Evolutionary conservation across 202 grass and related monocot species (phyloP).

Genomic region (Setaria viridis): DNA sequence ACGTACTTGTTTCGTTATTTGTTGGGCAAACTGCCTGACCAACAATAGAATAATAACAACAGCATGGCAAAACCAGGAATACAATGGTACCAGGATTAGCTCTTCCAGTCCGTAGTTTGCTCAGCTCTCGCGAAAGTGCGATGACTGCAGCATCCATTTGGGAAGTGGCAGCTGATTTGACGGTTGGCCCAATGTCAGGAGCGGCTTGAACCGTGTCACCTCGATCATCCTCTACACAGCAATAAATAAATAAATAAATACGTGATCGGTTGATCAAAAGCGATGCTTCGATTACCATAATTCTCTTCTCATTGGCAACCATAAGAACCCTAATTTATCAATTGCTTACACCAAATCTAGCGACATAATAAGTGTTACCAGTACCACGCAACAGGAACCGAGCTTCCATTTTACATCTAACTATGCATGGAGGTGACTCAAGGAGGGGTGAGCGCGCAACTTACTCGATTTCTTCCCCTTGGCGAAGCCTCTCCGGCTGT

Average conservation of each 20-base stretch:
- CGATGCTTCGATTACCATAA: neutral
- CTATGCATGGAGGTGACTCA: neutral
- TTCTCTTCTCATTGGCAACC: neutral
- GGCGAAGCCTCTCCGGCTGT: conserved; percentile 66
- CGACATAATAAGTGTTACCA: neutral
- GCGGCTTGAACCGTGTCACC: conserved; percentile 72
- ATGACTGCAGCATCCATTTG: conserved; percentile 89
- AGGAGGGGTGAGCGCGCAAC: conserved; percentile 5
- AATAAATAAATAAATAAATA: no score
- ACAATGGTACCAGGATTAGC: conserved; percentile 68
- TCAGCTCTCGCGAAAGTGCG: conserved; percentile 77
- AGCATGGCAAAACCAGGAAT: neutral
- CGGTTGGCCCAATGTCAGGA: conserved; percentile 70
- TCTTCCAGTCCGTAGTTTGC: conserved; percentile 90
- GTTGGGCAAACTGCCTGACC: neutral
- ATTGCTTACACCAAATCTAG: neutral
- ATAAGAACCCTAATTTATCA: neutral
- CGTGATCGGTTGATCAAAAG: neutral
- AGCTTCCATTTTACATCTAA: neutral
- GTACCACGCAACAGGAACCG: neutral
- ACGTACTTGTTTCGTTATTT: neutral
- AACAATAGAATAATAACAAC: conserved; percentile 21
- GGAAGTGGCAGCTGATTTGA: conserved; percentile 67
- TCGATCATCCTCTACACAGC: conserved; percentile 66
- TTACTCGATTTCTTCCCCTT: conserved; percentile 94